Base-by-base conservation (phyloP, 768 basidiomycete species). In the Podaxis rugospora region DNA sequence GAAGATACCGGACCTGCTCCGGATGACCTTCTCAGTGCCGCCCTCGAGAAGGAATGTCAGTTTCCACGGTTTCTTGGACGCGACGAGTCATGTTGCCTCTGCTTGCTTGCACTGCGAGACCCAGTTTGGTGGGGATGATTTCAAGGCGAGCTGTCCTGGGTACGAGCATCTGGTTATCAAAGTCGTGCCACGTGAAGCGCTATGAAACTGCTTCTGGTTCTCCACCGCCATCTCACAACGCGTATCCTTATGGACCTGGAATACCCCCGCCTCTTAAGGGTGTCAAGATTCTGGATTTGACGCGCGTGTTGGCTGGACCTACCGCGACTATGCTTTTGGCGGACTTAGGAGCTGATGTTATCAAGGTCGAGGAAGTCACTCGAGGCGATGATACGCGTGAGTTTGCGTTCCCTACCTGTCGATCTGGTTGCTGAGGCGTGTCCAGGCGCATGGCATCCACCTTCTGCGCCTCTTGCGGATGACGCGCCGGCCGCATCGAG, bases 241-340 rank as follows among this genome's bases (percentile, higher is more conserved):
- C 68, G 13, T 63, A 71, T n/a, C 71, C 72, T 10, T 73, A 73
- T 64, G 70, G 72, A 27, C 70, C 70, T 56, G 89, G 86, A 52
- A 92, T 92, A 25, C 78, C 85, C 1, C 91, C 91, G 0, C 95
- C 95, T 2, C 74, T 98, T 62, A 78, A 82, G 63, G 93, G 92
- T 14, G 77, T 95, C 65, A 85, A 82, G 67, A 82, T 97, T n/a
- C 78, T 98, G 23, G 95, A 98, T 73, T 74, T 97, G 58, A 93
- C 94, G 13, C 83, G 95, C 28, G 90, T 97, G 1, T 76, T 98
- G 52, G 94, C 94, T n/a, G 94, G 93, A 0, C 94, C 94, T 35
- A 89, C 89, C 1, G 85, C 89, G n/a, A 92, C 93, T 1, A 92
- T 95, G 94, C 81, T 96, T 62, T 80, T 97, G n/a, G 94, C 88